Base-by-base conservation (phyloP, 2,329 filamentous ascomycete genomes). In the Trichoderma sp. region DNA sequence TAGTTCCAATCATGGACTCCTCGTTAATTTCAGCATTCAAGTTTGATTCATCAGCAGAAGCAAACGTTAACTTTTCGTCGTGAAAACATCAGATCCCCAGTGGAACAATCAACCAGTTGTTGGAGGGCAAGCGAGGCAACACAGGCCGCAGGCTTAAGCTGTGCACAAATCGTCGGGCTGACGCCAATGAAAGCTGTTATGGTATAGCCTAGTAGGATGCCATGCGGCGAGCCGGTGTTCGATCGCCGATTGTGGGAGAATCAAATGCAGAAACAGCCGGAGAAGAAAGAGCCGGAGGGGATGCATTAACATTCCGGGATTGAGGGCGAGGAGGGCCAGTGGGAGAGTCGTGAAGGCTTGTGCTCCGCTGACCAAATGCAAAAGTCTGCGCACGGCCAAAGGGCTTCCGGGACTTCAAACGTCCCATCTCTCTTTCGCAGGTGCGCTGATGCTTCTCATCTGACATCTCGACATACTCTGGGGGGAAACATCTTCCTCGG, bases 391-490 rank as follows among this genome's bases (percentile, higher is more conserved):
- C 94, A 74, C 96, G 90, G 80, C 90, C 89, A 71, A 99, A 86
- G 78, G 95, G 96, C 76, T 93, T 92, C 77, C 95, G 90, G 80
- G 96, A 92, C 82, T 97, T 95, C 77, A 99, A 90, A 80, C 94
- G 95, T 77, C 94, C 94, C 86, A 99, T 91, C 77, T 97, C 95
- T 76, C 94, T 92, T 84, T 99, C 96, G 80, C 96, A 98, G 57
- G 95, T 96, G 77, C 91, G 91, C 77, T 94, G 93, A 82, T 99
- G 95, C 80, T 95, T 93, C 79, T 95, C 92, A 75, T 93, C 93
- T 75, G 91, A 92, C 96, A 99, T 99, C 82, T 96, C 94, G 72
- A 99, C 93, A 79, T 99, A 99, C 79, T 95, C 94, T 78, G 97
- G 95, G 26, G 96, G 96, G 77, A 91, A 96, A 85, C 96, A 99